Conservation (phyloP, 306 rosid species). For the Gastrolobium bilobum region DNA sequence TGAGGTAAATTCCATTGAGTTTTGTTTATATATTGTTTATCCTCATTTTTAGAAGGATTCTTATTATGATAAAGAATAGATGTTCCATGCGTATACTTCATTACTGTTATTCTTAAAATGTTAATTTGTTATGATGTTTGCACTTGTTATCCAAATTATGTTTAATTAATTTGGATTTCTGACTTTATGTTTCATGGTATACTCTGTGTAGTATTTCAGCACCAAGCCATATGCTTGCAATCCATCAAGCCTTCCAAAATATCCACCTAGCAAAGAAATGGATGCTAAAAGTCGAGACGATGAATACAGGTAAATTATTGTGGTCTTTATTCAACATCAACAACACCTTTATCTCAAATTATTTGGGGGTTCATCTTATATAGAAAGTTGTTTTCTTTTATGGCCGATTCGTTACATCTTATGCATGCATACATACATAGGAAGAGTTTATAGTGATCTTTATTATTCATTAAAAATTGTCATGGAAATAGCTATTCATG, state of each 20-base stretch:
- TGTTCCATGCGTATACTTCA: neutral
- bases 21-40: neutral
- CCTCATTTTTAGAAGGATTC: neutral
- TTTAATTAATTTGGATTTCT: constrained; percentile 34
- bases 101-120: neutral
- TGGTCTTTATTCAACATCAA: neutral
- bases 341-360: no score
- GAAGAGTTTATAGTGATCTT: neutral
- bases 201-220: constrained; percentile 75
- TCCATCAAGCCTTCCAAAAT: constrained; percentile 86
- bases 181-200: constrained; percentile 28
- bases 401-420: no score
- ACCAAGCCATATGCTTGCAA: constrained; percentile 83
- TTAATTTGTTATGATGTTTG: constrained; percentile 18
- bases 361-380: no score
- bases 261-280: constrained; percentile 94
- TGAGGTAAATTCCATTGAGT: constrained; percentile 61
- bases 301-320: constrained; percentile 59
- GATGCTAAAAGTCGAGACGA: constrained; percentile 85
- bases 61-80: neutral
- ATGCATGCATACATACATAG: no score
- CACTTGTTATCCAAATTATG: neutral
- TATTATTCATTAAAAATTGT: constrained; percentile 23
- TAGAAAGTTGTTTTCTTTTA: no score
- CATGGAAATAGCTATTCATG: neutral